Percentiles rank a stretch among this genome's conserved stretches.
Evolutionary conservation across 495 filamentous ascomycete genomes (phyloP).

Genomic region (Penicillium turbatum): DNA sequence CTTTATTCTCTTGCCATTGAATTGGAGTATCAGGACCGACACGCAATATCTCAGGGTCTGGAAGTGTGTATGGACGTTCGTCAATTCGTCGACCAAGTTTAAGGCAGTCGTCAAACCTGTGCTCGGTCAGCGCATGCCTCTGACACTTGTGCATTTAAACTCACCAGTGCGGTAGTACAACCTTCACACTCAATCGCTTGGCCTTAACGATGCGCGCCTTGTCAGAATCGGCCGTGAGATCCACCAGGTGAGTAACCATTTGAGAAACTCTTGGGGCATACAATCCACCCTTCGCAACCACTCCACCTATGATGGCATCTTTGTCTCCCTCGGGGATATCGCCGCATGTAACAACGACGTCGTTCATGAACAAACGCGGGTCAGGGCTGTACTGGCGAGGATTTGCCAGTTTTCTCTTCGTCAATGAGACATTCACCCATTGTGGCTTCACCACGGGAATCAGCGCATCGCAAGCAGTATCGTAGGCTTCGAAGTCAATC

Average conservation of each 20-base stretch:
- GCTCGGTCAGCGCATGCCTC: background rate
- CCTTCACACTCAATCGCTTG: constrained; percentile 66
- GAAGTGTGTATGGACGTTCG: constrained; percentile 81
- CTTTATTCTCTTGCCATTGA: constrained; percentile 49
- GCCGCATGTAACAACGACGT: constrained; percentile 68
- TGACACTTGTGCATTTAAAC: constrained; percentile 3
- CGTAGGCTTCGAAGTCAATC: constrained; percentile 83
- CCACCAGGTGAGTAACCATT: constrained; percentile 82
- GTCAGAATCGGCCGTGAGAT: constrained; percentile 66
- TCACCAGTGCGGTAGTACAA: constrained; percentile 95
- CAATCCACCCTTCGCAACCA: constrained; percentile 83
- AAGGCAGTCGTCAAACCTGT: constrained; percentile 93
- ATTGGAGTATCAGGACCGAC: constrained; percentile 51
- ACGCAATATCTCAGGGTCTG: constrained; percentile 74
- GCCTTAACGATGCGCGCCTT: constrained; percentile 61
- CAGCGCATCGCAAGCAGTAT: constrained; percentile 62
- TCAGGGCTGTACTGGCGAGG: constrained; percentile 85
- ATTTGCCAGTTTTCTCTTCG: constrained; percentile 66
- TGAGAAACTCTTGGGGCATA: constrained; percentile 65
- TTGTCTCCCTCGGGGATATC: constrained; percentile 86
- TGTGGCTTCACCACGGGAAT: constrained; percentile 78
- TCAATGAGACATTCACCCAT: constrained; percentile 70
- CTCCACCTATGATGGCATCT: constrained; percentile 86
- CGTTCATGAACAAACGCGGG: constrained; percentile 82
- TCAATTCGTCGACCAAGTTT: constrained; percentile 83